These are phyloP conservation scores for Kwoniella pini DNA, from an alignment of 768 basidiomycete genomes.

Conservation along the genomic window DNA sequence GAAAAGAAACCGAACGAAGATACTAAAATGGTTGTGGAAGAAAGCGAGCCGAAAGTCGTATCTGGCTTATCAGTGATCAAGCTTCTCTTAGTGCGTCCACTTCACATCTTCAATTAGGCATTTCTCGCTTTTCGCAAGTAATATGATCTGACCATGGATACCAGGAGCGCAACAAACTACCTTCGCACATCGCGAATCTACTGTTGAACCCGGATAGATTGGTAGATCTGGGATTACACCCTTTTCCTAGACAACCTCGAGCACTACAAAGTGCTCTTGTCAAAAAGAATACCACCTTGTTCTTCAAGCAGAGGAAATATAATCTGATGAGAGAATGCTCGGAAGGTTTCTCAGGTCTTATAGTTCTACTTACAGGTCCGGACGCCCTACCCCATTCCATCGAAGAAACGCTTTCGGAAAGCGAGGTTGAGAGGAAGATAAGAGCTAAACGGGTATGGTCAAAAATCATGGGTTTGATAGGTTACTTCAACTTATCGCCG, in stretches of 20 bases:
- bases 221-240: conserved; percentile 31
- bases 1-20: conserved; percentile 12
- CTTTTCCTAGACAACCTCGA: conserved; percentile 29
- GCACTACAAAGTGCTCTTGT: conserved; percentile 37
- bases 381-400: conserved; percentile 49
- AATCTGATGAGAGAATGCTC: conserved; percentile 96
- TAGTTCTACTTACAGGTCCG: conserved; percentile 70
- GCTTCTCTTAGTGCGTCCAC: conserved; percentile 28
- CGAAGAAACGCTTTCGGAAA: conserved; percentile 16
- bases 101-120: not conserved
- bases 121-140: not conserved
- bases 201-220: conserved; percentile 31
- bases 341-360: conserved; percentile 93
- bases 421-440: conserved; percentile 6
- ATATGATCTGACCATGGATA: not conserved
- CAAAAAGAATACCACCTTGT: conserved; percentile 45
- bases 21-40: conserved; percentile 13
- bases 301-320: conserved; percentile 80
- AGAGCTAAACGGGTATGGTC: conserved; percentile 46
- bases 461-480: conserved; percentile 56
- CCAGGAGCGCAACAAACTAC: conserved; percentile 26
- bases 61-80: conserved; percentile 31
- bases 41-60: conserved; percentile 3
- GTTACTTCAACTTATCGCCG: conserved; percentile 95
- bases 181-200: conserved; percentile 37